Evolutionary conservation across 1,139 yeast genomes (phyloP).

Genomic region (Saccharomyces hybrid): DNA sequence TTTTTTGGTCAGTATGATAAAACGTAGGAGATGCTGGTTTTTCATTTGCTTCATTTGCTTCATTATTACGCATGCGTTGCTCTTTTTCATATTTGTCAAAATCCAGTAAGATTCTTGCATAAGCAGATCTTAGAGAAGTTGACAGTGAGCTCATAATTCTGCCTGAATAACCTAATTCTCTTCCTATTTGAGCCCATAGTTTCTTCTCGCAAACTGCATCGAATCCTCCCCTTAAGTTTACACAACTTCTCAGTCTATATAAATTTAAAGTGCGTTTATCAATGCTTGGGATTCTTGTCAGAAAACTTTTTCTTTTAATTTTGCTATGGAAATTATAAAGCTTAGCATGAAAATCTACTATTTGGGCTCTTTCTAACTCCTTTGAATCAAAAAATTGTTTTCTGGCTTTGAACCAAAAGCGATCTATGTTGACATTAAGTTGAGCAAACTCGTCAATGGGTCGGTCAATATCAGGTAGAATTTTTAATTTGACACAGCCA

Average conservation of each 20-base stretch:
- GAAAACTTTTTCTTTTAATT: constrained; percentile 13
- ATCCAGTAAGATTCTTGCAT: constrained; percentile 34
- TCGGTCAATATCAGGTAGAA: not conserved
- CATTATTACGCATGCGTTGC: not conserved
- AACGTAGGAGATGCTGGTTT: not conserved
- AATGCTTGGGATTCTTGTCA: constrained; percentile 41
- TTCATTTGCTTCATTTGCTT: constrained; percentile 4
- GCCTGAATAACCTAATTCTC: constrained; percentile 70
- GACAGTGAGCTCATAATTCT: constrained; percentile 64
- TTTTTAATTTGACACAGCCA: constrained; percentile 62
- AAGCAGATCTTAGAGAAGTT: constrained; percentile 56
- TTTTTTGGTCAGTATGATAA: constrained; percentile 3
- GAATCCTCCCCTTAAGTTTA: constrained; percentile 51
- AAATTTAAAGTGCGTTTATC: constrained; percentile 52
- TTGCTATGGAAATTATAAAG: constrained; percentile 30
- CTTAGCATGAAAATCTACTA: constrained; percentile 32
- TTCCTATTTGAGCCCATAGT: constrained; percentile 60
- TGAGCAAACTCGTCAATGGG: constrained; percentile 3
- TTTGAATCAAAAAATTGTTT: constrained; percentile 42
- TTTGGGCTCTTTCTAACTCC: constrained; percentile 27
- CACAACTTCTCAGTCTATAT: constrained; percentile 44
- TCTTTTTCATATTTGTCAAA: constrained; percentile 22
- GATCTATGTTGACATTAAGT: constrained; percentile 42
- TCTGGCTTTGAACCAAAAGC: constrained; percentile 51
- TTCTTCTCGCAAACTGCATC: constrained; percentile 46